Evolutionary conservation across 169 alveolate species (phyloP), one percentile per base, ranked within the genome.

Genomic region (Theileria parva): DNA sequence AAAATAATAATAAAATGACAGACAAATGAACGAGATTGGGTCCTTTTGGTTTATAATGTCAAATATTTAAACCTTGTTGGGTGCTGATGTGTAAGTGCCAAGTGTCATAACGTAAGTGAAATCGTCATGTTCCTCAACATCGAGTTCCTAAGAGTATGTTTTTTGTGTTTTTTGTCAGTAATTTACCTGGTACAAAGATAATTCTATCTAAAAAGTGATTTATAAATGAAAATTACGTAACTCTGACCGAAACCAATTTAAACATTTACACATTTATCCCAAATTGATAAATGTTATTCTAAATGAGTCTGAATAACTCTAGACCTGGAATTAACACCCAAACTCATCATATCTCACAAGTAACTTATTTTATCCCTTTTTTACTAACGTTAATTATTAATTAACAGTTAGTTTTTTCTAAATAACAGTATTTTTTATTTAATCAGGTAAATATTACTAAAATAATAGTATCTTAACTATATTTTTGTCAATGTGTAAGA

Each of bases 1-100:
- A 44, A 13, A 44, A 13, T 44, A 44, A 44, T 13, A 44, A 44
- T 44, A 44, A 44, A 44, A 44, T 11, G 53, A 44, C 2, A 44
- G 53, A 11, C 2, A 44, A 44, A 13, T 44, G 12, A 11, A 44
- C 17, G 53, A 44, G 17, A 44, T 44, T 44, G 53, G 53, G 53
- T 44, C 19, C 8, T 44, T 44, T 4, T 44, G 53, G 53, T 44
- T 44, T 44, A 13, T 44, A 44, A 44, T 44, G 53, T 13, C 2
- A 44, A 44, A 11, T 57, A 19, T 25, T 21, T 2, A 25, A 57
- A 57, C 30, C 13, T 8, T 57, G 66, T 57, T 13, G 66, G 66
- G 66, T 57, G 66, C 66, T 57, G 66, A 57, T 21, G 66, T 57
- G 34, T 57, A 19, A 57, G 37, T 57, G 66, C 37, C 66, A 25